A percentile compares a stretch with the other conserved stretches of the same genome.
Conservation (phyloP, 768 basidiomycete species). For the Crucibulum laeve region DNA sequence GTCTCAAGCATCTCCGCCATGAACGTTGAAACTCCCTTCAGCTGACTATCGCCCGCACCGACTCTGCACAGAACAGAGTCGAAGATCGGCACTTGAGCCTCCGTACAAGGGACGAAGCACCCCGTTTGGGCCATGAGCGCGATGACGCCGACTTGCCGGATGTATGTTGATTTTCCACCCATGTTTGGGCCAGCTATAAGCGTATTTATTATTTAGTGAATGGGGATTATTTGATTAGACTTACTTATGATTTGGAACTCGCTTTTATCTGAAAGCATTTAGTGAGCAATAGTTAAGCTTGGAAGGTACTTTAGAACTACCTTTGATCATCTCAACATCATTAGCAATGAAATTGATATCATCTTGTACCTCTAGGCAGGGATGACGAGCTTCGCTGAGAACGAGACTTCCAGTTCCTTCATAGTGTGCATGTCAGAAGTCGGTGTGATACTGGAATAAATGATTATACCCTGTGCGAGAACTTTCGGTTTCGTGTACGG, state of each 20-base stretch:
- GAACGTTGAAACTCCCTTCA: conserved; percentile 97
- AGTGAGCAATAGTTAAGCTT: background rate
- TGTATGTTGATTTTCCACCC: conserved; percentile 98
- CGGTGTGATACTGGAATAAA: background rate
- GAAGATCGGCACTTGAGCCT: conserved; percentile 86
- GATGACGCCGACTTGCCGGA: conserved; percentile 94
- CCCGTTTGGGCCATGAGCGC: conserved; percentile 95
- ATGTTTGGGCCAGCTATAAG: conserved; percentile 89
- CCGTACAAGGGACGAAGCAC: conserved; percentile 89
- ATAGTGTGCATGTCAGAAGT: conserved; percentile 1
- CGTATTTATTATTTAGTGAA: conserved; percentile 4
- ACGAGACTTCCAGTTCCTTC: conserved; percentile 77
- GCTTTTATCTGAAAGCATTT: conserved; percentile 51
- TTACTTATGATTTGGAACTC: conserved; percentile 95
- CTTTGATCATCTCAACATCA: conserved; percentile 91
- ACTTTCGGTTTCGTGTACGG: conserved; percentile 87
- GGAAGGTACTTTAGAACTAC: conserved; percentile 26
- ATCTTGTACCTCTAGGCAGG: conserved; percentile 95
- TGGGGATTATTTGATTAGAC: conserved; percentile 12
- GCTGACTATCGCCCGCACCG: conserved; percentile 94
- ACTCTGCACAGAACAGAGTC: conserved; percentile 95
- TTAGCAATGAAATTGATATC: conserved; percentile 95
- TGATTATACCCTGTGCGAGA: conserved; percentile 62
- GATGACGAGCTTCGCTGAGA: conserved; percentile 86
- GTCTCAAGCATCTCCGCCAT: conserved; percentile 99